Percentiles rank a stretch among this genome's conserved stretches.
phyloP scores from a whole-genome alignment of 2,329 filamentous ascomycete genomes.

The Fusarium goolgardi region DNA sequence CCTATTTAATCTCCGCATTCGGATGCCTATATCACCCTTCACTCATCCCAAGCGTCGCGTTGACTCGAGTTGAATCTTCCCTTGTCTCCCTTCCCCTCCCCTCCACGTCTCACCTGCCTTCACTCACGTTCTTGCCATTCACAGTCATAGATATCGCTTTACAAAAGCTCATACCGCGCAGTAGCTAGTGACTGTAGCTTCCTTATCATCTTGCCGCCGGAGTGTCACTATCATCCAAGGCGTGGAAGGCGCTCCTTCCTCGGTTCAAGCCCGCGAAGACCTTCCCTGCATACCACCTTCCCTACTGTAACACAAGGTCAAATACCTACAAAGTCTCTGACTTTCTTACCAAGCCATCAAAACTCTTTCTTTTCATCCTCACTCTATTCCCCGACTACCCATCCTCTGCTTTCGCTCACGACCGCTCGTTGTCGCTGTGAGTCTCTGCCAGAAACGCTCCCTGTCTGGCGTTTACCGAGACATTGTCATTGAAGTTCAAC shows the following conservation, averaged over 20 bases:
- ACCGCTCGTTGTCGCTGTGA: constrained; percentile 12
- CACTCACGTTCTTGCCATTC: not conserved
- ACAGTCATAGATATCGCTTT: not conserved
- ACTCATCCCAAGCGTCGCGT: not conserved
- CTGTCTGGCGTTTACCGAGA: constrained; percentile 23
- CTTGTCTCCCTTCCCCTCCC: not conserved
- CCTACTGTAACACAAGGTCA: not conserved
- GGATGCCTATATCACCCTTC: not conserved
- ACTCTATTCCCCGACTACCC: constrained; percentile 13
- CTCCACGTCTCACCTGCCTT: not conserved
- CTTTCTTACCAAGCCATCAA: not conserved
- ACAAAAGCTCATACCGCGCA: not conserved
- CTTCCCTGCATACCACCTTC: not conserved
- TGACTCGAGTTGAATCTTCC: not conserved
- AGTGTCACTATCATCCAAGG: not conserved
- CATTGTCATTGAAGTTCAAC: constrained; percentile 37
- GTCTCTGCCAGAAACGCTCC: constrained; percentile 20
- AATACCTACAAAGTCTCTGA: not conserved
- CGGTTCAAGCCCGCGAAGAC: not conserved
- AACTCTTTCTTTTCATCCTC: constrained; percentile 17
- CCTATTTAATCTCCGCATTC: not conserved
- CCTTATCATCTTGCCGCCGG: not conserved
- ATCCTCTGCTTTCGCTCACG: constrained; percentile 15
- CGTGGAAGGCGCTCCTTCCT: constrained; percentile 27
- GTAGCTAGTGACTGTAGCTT: not conserved